Percentiles rank a stretch among this genome's conserved stretches.
These are phyloP conservation scores for Ophiostoma montium DNA, from an alignment of 2,329 filamentous ascomycete species.

Conservation along the genomic window DNA sequence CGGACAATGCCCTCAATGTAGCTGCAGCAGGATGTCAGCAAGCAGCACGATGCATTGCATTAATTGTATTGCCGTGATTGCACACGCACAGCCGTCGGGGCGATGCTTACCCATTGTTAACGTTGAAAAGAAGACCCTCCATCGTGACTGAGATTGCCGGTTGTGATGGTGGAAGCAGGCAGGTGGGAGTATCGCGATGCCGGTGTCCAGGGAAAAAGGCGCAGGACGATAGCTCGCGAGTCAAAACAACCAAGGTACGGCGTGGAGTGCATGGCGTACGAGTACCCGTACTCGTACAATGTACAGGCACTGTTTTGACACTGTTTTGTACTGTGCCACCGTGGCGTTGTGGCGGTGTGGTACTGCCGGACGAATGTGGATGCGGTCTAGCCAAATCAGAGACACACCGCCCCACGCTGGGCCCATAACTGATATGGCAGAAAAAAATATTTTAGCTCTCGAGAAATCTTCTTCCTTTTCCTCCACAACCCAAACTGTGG, in stretches of 20 bases:
- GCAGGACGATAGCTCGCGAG: slow-evolving; percentile 6
- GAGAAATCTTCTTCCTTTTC: slow-evolving; percentile 12
- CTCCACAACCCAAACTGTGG: slow-evolving; percentile 3
- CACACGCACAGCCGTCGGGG: too few relatives aligned
- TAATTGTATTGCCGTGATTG: too few relatives aligned
- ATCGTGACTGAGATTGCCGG: slow-evolving; percentile 32
- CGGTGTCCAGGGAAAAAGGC: slow-evolving; percentile 9
- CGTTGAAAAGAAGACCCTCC: slow-evolving; percentile 92
- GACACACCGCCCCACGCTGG: slow-evolving; percentile 10
- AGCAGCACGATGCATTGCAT: neutral
- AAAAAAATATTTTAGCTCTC: slow-evolving; percentile 13
- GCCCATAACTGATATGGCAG: slow-evolving; percentile 12
- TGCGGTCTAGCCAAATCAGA: neutral
- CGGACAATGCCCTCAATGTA: slow-evolving; percentile 96
- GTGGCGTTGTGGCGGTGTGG: slow-evolving; percentile 3
- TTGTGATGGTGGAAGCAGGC: slow-evolving; percentile 4
- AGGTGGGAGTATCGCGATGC: slow-evolving; percentile 7
- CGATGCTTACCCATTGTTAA: slow-evolving; percentile 65
- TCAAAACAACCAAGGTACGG: neutral
- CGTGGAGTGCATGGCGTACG: too few relatives aligned
- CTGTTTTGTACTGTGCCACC: too few relatives aligned
- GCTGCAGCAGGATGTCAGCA: slow-evolving; percentile 30
- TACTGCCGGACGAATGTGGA: too few relatives aligned
- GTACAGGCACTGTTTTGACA: neutral
- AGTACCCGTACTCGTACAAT: too few relatives aligned